Evolutionary conservation across 306 rosid genomes (phyloP).

Genomic region (Cucurbita pepo): DNA sequence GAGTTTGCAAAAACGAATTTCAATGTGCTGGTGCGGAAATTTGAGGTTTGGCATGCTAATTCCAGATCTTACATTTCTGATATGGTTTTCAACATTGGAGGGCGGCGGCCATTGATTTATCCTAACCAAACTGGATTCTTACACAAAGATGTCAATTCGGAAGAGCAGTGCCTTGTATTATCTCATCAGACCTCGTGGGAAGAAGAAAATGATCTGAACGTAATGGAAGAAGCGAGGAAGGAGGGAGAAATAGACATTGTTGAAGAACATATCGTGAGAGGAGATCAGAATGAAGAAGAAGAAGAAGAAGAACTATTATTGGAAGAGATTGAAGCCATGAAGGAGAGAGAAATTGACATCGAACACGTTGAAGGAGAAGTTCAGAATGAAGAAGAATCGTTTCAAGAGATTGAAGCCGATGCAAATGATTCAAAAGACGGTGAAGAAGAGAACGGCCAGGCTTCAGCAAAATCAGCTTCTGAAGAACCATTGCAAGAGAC

Average conservation of each 20-base stretch:
- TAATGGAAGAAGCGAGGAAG: background rate
- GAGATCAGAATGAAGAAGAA: background rate
- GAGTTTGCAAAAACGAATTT: constrained; percentile 27
- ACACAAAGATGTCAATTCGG: constrained; percentile 1
- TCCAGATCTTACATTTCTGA: constrained; percentile 18
- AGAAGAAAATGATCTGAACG: background rate
- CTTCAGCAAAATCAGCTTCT: background rate
- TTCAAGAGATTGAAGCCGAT: background rate
- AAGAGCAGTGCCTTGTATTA: constrained; percentile 14
- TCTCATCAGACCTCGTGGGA: constrained; percentile 10
- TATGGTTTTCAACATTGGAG: constrained; percentile 21
- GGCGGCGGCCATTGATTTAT: constrained; percentile 8
- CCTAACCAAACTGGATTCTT: constrained; percentile 32
- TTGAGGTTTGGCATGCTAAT: constrained; percentile 17
- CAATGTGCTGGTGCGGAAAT: constrained; percentile 18
- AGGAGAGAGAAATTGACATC: background rate
- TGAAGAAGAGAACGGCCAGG: background rate
- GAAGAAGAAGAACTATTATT: background rate
- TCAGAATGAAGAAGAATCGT: background rate
- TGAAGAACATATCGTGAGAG: background rate
- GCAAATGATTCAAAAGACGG: background rate
- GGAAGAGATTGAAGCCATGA: background rate
- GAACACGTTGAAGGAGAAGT: background rate
- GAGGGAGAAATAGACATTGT: background rate
- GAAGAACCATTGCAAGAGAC: background rate